Evolutionary conservation across 805 yeast species (phyloP), one percentile per base, ranked within the genome.

Genomic region (Cyberlindnera mississippiensis): DNA sequence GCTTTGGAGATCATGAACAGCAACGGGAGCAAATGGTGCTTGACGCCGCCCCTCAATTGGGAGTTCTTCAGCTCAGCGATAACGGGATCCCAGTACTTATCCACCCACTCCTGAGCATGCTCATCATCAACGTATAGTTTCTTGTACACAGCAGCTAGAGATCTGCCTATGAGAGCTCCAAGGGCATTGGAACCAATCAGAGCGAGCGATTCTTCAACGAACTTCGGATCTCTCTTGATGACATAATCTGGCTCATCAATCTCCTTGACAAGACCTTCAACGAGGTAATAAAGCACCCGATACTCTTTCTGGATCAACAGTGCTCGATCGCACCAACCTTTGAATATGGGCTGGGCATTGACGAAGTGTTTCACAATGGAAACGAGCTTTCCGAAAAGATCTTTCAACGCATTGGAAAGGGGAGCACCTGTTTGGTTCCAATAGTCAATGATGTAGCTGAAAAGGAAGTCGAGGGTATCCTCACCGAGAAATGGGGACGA

Each of bases 391-490:
- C 59, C 40, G 36, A 87, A 73, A 35, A 88, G 55, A 26, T 78
- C 85, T 41, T 69, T 73, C 39, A 86, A 59, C 0, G 95, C 81
- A 54, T 83, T 85, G 6, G 82, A 78, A 20, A 85, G 59, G 0
- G 95, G 80, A 2, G 85, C 78, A 4, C 83, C 80, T 2, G 85
- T 74, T 38, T 81, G 85, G 40, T 76, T 78, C 80, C 89, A 80
- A 57, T 75, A 80, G 49, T 80, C 89, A 29, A 82, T 62, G 12
- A 83, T 71, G 57, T 75, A 83, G 18, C 67, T 66, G 52, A 76
- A 76, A 2, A 79, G 41, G 20, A 60, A 57, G 33, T 49, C 50
- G 6, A 70, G 52, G 12, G 46, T 41, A 3, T 33, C 45, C 16
- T 41, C 43, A 8, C 56, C 41, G 9, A 61, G 34, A 14, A 54